Conservation (phyloP, 176 grass and related monocot genomes). For the Bolboschoenus planiculmis region DNA sequence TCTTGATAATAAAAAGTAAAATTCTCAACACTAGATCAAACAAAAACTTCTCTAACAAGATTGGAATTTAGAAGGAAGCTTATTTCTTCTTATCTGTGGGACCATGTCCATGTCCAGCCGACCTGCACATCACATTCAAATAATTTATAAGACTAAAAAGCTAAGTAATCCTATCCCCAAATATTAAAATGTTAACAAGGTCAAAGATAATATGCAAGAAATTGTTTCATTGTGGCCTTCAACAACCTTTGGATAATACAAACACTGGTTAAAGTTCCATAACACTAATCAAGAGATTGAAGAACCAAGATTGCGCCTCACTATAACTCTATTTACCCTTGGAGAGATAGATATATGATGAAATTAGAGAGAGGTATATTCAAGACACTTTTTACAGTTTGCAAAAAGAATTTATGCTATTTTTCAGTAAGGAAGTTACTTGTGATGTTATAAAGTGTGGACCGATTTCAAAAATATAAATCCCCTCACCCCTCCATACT, state of each 20-base stretch:
- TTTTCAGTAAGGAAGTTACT: background rate
- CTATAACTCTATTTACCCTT: background rate
- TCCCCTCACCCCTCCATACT: too few species aligned
- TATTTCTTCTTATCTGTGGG: conserved; percentile 29
- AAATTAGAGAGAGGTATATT: background rate
- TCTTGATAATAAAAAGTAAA: background rate
- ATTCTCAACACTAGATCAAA: background rate
- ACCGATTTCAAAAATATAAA: background rate
- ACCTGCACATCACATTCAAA: conserved; percentile 1
- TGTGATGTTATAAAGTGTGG: background rate
- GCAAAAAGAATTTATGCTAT: background rate
- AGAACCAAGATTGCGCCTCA: background rate
- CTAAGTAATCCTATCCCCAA: background rate
- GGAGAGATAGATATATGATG: background rate
- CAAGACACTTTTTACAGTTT: background rate
- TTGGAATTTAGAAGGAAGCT: background rate
- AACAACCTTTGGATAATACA: background rate
- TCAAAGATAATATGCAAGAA: background rate
- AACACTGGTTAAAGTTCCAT: background rate
- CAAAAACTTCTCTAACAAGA: background rate
- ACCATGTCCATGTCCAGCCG: conserved; percentile 12
- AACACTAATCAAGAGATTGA: background rate
- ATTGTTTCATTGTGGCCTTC: background rate
- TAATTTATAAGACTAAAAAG: background rate
- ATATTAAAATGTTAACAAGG: background rate